Conservation (phyloP, 2,329 filamentous ascomycete genomes). For the Pseudocercospora fijiensis region DNA sequence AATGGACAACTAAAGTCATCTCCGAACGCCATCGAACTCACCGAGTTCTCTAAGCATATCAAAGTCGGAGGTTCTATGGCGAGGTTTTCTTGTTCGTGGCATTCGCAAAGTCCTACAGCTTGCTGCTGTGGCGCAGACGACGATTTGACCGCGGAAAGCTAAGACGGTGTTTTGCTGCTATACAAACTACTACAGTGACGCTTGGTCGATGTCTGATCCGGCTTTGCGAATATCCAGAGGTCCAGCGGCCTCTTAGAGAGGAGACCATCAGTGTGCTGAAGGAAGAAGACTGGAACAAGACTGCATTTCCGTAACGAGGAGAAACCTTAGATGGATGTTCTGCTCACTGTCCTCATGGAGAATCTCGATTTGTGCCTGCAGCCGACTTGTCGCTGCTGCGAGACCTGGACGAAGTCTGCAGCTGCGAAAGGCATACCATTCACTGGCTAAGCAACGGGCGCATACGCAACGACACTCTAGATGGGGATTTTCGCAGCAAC, state of each 20-base stretch:
- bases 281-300: too few relatives aligned
- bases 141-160: neutral
- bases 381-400: slow-evolving; percentile 40
- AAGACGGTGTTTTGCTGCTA: too few relatives aligned
- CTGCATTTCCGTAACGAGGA: slow-evolving; percentile 14
- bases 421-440: neutral
- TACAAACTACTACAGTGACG: too few relatives aligned
- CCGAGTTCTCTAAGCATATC: neutral
- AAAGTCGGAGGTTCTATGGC: neutral
- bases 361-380: slow-evolving; percentile 34
- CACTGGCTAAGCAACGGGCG: neutral
- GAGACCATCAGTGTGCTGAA: too few relatives aligned
- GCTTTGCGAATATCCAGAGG: too few relatives aligned
- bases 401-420: slow-evolving; percentile 38
- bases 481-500: slow-evolving; percentile 51
- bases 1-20: neutral
- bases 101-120: neutral
- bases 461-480: neutral
- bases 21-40: neutral
- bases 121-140: neutral
- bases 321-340: slow-evolving; percentile 17
- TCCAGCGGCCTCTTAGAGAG: too few relatives aligned
- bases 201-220: too few relatives aligned
- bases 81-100: neutral
- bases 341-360: slow-evolving; percentile 28